phyloP scores from a whole-genome alignment of 2,329 filamentous ascomycete genomes.

The Penicillium sp. region DNA sequence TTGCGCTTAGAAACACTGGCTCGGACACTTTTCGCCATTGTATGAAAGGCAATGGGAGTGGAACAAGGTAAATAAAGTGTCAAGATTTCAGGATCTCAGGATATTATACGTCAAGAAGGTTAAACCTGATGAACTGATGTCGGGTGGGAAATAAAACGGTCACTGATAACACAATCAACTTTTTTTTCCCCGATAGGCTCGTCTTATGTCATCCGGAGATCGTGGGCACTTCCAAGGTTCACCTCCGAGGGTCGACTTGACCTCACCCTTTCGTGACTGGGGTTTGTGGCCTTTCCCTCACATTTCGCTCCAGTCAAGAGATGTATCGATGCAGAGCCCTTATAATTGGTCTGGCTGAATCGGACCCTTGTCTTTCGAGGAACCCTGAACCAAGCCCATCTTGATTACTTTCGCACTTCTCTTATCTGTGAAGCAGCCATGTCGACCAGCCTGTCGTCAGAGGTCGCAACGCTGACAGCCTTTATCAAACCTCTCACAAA shows the following conservation, averaged over 20 bases:
- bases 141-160: background rate
- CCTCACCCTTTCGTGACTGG: background rate
- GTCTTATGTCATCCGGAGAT: conserved; percentile 30
- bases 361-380: conserved; percentile 12
- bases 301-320: conserved; percentile 12
- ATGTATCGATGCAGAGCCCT: conserved; percentile 24
- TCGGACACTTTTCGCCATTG: conserved; percentile 80
- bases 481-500: conserved; percentile 51
- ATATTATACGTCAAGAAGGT: background rate
- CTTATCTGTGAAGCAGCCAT: conserved; percentile 20
- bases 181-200: conserved; percentile 11
- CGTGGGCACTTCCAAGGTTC: conserved; percentile 1
- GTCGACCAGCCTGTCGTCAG: conserved; percentile 35
- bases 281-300: conserved; percentile 3
- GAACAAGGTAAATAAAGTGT: background rate
- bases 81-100: conserved; percentile 1
- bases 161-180: conserved; percentile 7
- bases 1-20: conserved; percentile 74
- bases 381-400: conserved; percentile 6
- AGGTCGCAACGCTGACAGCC: conserved; percentile 36
- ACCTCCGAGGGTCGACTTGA: conserved; percentile 2
- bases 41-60: conserved; percentile 18
- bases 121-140: background rate
- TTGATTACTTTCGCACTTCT: conserved; percentile 12
- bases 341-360: conserved; percentile 17